Evolutionary conservation across 805 yeast genomes (phyloP), one percentile per base, ranked within the genome.

Genomic region (Teunomyces atbi): DNA sequence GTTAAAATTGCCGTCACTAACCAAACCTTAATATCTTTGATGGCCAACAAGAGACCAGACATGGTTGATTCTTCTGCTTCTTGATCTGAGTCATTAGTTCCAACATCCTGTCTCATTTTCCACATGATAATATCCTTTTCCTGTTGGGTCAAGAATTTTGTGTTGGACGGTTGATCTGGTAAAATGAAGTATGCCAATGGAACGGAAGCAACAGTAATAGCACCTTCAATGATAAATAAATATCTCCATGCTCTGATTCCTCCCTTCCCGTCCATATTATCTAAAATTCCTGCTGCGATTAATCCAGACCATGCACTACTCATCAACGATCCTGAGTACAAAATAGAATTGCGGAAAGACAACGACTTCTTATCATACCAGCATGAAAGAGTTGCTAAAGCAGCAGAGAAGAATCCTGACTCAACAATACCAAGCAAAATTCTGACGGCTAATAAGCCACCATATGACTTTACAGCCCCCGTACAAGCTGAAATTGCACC

Each of bases 181-280:
- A 79, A 62, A 29, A 77, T 65, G 41, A 68, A 64, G 57, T 74
- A 75, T 6, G 78, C 74, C 40, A 74, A 46, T 5, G 78, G 66
- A 36, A 77, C 73, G 40, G 70, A 53, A 39, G 66, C 64, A 45
- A 77, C 73, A 8, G 85, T 80, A 46, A 76, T 68, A 2, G 70
- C 68, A 36, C 86, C 86, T 59, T 79, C 83, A 38, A 80, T 74
- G 41, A 78, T 64, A 52, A 80, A 80, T 36, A 79, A 69, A 76
- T 79, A 80, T 56, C 80, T 66, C 84, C 84, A 80, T 10, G 75
- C 67, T 41, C 71, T 61, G 23, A 73, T 53, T 12, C 79, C 78
- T 16, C 62, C 61, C 29, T 45, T 55, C 10, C 74, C 73, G 44
- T 73, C 74, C 73, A 69, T 65, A 41, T 66, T 63, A 34, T 74